Conservation (phyloP, 2,329 filamentous ascomycete genomes). For the Thelonectria olida region DNA sequence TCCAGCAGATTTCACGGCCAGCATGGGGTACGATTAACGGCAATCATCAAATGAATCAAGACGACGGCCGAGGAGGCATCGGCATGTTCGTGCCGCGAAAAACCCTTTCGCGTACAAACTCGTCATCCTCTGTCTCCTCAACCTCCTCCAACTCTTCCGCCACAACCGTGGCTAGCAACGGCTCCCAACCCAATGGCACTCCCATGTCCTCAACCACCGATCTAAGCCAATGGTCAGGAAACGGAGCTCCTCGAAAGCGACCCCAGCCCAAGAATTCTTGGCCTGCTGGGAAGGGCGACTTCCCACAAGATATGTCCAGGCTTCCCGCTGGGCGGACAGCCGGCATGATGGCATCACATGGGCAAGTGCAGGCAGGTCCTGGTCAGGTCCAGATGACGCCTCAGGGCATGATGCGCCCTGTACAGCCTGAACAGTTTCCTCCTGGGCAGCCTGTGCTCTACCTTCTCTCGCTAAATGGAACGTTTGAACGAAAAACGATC, state of each 20-base stretch:
- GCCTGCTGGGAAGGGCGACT: slow-evolving; percentile 59
- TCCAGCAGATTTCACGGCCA: slow-evolving; percentile 70
- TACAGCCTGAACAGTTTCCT: slow-evolving; percentile 66
- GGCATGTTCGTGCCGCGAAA: slow-evolving; percentile 89
- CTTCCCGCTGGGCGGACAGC: slow-evolving; percentile 54
- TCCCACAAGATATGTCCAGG: slow-evolving; percentile 58
- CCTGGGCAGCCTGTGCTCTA: slow-evolving; percentile 81
- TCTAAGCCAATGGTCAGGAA: slow-evolving; percentile 59
- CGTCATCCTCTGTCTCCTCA: slow-evolving; percentile 90
- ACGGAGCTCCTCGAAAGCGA: slow-evolving; percentile 60
- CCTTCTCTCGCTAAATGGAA: slow-evolving; percentile 90
- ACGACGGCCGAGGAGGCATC: slow-evolving; percentile 75
- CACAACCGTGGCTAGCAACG: slow-evolving; percentile 71
- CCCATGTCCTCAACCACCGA: slow-evolving; percentile 57
- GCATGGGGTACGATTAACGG: slow-evolving; percentile 71
- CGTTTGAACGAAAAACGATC: slow-evolving; percentile 97
- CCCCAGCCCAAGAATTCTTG: slow-evolving; percentile 61
- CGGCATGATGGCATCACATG: slow-evolving; percentile 49
- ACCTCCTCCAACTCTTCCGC: slow-evolving; percentile 72
- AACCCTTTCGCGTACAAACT: slow-evolving; percentile 85
- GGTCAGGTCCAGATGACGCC: slow-evolving; percentile 51
- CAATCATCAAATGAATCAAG: slow-evolving; percentile 76
- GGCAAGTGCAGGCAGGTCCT: slow-evolving; percentile 42
- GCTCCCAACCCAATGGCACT: slow-evolving; percentile 70
- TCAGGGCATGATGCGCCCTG: slow-evolving; percentile 69